A percentile compares a stretch with the other conserved stretches of the same genome.
Evolutionary conservation across 306 rosid genomes (phyloP).

Genomic region (Morella rubra): DNA sequence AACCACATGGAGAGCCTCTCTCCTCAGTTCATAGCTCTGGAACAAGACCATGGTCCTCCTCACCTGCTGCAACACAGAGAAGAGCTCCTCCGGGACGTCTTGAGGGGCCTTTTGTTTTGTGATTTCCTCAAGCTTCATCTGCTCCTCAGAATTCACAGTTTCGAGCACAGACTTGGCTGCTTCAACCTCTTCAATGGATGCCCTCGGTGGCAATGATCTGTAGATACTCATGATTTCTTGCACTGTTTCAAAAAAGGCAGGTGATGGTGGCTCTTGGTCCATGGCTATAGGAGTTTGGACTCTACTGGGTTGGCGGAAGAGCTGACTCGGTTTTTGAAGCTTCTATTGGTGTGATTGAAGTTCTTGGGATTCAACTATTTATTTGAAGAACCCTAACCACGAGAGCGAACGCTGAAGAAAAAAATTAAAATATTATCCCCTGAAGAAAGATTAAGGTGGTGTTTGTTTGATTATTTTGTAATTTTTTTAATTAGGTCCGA

Average conservation of each 20-base stretch:
- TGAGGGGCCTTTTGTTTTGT: conserved; percentile 39
- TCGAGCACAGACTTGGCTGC: conserved; percentile 64
- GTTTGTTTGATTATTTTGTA: no score
- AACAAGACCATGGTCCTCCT: conserved; percentile 56
- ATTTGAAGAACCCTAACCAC: no score
- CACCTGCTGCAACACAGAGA: conserved; percentile 56
- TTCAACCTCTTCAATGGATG: conserved; percentile 74
- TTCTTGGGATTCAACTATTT: not conserved
- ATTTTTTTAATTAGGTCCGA: no score
- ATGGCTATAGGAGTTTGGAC: conserved; percentile 32
- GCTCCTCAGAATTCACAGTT: conserved; percentile 59
- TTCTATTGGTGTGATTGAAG: not conserved
- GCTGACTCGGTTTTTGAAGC: not conserved
- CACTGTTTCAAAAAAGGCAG: conserved; percentile 46
- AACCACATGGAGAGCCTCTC: conserved; percentile 60
- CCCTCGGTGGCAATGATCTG: conserved; percentile 76
- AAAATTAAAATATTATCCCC: no score
- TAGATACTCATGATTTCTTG: conserved; percentile 60
- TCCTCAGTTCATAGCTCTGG: conserved; percentile 57
- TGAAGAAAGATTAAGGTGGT: not conserved
- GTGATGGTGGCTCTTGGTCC: conserved; percentile 45
- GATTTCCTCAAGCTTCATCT: conserved; percentile 57
- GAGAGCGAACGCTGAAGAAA: no score
- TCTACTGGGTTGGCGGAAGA: not conserved
- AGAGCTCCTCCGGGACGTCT: conserved; percentile 58